These are phyloP conservation scores for Orbilia blumenaviensis DNA, from an alignment of 2,329 filamentous ascomycete genomes.

Conservation along the genomic window DNA sequence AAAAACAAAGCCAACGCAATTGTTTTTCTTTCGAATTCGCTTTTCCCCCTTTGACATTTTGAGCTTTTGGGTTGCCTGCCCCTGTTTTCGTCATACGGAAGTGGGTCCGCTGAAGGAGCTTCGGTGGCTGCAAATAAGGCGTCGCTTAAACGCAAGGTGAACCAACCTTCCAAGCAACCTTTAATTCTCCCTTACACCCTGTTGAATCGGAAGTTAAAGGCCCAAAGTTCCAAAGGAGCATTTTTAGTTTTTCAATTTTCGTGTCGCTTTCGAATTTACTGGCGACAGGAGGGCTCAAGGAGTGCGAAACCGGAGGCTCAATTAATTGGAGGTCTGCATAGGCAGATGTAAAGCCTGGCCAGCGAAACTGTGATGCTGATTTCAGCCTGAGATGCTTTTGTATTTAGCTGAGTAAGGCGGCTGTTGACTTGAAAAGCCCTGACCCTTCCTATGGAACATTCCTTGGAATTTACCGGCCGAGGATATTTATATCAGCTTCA, in stretches of 20 bases:
- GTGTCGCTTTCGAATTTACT: constrained; percentile 35
- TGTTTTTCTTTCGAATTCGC: not conserved
- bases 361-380: constrained; percentile 20
- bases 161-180: constrained; percentile 24
- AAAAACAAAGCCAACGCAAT: constrained; percentile 20
- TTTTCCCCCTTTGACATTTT: not conserved
- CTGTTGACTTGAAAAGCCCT: constrained; percentile 1
- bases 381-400: constrained; percentile 33
- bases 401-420: constrained; percentile 15
- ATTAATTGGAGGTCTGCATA: constrained; percentile 8
- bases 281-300: constrained; percentile 11
- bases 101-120: constrained; percentile 18
- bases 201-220: constrained; percentile 38
- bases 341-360: constrained; percentile 15
- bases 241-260: not conserved
- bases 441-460: constrained; percentile 43
- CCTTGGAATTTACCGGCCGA: constrained; percentile 38
- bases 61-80: not conserved
- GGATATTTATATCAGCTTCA: constrained; percentile 20
- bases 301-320: constrained; percentile 26
- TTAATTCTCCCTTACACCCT: constrained; percentile 33
- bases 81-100: constrained; percentile 47
- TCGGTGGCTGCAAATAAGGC: constrained; percentile 50
- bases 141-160: constrained; percentile 54
- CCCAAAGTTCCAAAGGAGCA: constrained; percentile 5